These are phyloP conservation scores for Viola odorata DNA, from an alignment of 345 rosid genomes.

Conservation along the genomic window DNA sequence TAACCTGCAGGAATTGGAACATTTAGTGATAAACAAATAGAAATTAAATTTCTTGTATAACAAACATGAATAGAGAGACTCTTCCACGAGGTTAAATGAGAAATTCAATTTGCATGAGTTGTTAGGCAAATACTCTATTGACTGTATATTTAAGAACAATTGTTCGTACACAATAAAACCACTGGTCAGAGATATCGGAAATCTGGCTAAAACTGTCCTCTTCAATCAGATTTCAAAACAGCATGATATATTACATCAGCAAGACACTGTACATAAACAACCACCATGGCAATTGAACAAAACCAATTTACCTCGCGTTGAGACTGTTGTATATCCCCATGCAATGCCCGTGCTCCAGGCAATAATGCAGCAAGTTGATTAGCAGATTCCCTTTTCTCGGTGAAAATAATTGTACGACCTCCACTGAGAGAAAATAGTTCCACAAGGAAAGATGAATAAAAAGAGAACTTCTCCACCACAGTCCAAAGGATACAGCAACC, in stretches of 20 bases:
- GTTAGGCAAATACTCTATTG: no score
- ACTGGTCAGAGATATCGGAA: no score
- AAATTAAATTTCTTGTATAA: no score
- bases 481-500: neutral
- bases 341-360: slow-evolving; percentile 82
- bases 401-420: slow-evolving; percentile 84
- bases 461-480: neutral
- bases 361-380: slow-evolving; percentile 82
- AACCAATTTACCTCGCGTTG: slow-evolving; percentile 69
- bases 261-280: neutral
- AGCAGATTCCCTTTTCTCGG: slow-evolving; percentile 83
- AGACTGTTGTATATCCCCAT: slow-evolving; percentile 91
- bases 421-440: slow-evolving; percentile 50
- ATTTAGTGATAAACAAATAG: neutral
- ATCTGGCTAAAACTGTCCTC: no score
- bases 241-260: neutral
- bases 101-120: neutral
- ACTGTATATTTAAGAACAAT: no score
- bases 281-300: neutral
- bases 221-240: no score
- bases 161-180: no score
- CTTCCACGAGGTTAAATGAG: slow-evolving; percentile 1
- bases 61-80: neutral
- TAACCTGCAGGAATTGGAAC: slow-evolving; percentile 44
- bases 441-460: slow-evolving; percentile 1